Evolutionary conservation across 345 rosid genomes (phyloP), one percentile per base, ranked within the genome.

Genomic region (Moricandia arvensis): DNA sequence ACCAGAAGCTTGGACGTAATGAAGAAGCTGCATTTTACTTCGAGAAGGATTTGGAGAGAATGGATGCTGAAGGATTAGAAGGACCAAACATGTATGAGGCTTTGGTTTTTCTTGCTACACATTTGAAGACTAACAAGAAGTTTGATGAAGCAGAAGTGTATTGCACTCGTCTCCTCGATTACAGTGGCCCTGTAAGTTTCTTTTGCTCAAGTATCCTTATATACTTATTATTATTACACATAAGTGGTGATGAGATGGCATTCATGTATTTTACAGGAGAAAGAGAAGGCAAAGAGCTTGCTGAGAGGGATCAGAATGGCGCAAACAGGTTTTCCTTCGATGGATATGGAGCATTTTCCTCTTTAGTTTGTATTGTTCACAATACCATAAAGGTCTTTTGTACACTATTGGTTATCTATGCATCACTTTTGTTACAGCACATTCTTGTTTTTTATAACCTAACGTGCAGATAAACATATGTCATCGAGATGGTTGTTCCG

Each of bases 1-100:
- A 90, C 68, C 64, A 68, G 12, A 86, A 84, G 68, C 90, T 92
- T 41, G 96, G 90, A 57, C 88, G 80, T 16, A 62, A 81, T 38
- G 98, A 92, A 69, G 98, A 95, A 79, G 97, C 97, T 16, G 97
- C 96, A 11, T 89, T 84, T 85, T 92, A 89, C 82, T 90, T 88
- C 69, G 90, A 86, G 80, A 95, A 87, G 83, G 96, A 92, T 83
- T 77, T 92, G 55, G 99, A 89, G 74, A 87, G 90, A 79, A 92
- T 92, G 99, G 97, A 95, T 82, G 91, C 87, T 21, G 99, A 95
- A 78, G 98, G 94, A 76, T 86, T 97, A 80, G 98, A 90, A 80
- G 93, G 96, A 35, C 97, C 92, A 34, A 90, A 87, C 78, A 88
- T 88, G 87, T 91, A 88, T 51, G 99, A 95, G 86, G 94, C 98